Conservation (phyloP, 2,329 filamentous ascomycete genomes). For the Chaetomiaceae sp. region DNA sequence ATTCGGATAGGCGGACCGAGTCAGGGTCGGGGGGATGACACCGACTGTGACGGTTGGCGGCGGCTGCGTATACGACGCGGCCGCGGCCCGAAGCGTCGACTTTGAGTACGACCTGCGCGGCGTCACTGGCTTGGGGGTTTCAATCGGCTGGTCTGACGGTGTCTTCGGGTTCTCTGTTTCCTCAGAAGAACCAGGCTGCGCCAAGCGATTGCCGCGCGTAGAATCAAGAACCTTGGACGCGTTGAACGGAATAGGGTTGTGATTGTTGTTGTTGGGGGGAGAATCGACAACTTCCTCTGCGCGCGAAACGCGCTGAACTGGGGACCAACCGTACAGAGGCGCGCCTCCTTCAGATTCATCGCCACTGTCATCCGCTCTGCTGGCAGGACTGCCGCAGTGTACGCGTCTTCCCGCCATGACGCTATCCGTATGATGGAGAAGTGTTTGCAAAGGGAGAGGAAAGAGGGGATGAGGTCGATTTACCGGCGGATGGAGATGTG, state of each 20-base stretch:
- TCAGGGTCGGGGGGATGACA: neutral
- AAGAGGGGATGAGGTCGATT: neutral
- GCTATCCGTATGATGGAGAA: neutral
- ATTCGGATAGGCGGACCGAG: slow-evolving; percentile 2
- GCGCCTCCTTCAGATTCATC: slow-evolving; percentile 4
- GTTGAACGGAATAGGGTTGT: neutral
- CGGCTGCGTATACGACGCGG: neutral
- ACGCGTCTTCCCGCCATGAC: neutral
- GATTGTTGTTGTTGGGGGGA: neutral
- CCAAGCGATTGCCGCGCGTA: neutral
- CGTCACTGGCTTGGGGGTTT: neutral
- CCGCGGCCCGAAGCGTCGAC: slow-evolving; percentile 1
- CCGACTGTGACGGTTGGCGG: too few species aligned
- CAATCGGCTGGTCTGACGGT: neutral
- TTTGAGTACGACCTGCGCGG: slow-evolving; percentile 1
- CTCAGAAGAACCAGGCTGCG: neutral
- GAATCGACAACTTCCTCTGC: neutral
- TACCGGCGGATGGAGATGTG: neutral
- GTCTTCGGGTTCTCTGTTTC: neutral
- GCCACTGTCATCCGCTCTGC: neutral
- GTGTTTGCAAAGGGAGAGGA: neutral
- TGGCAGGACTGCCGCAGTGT: neutral
- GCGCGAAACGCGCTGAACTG: neutral
- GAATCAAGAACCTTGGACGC: neutral
- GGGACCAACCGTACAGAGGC: slow-evolving; percentile 2